phyloP scores from a whole-genome alignment of 768 basidiomycete species.

The Rossbeevera mucosa region DNA sequence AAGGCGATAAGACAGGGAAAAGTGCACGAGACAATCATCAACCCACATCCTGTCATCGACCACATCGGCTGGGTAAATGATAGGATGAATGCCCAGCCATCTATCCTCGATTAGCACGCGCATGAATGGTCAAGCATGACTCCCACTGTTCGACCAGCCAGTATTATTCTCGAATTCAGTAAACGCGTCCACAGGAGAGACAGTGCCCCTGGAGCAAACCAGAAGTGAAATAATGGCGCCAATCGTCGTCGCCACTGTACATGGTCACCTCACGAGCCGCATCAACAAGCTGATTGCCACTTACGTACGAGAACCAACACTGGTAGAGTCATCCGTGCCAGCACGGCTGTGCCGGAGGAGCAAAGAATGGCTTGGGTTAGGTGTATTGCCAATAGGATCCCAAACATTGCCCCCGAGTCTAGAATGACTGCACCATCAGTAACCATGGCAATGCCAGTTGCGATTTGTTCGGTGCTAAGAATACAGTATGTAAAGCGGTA shows the following conservation, averaged over 20 bases:
- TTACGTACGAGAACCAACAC: constrained; percentile 9
- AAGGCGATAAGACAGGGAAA: neutral
- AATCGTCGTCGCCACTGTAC: constrained; percentile 17
- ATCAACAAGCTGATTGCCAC: neutral
- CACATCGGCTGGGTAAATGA: constrained; percentile 28
- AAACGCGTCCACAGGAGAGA: constrained; percentile 17
- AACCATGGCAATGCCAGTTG: constrained; percentile 15
- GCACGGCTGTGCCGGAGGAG: constrained; percentile 15
- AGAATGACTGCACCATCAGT: constrained; percentile 16
- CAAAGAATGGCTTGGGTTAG: constrained; percentile 15
- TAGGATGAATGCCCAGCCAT: constrained; percentile 23
- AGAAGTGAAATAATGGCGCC: neutral
- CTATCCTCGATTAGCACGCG: constrained; percentile 2
- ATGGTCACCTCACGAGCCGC: neutral
- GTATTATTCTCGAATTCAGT: constrained; percentile 27
- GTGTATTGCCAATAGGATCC: constrained; percentile 18
- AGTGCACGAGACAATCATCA: neutral
- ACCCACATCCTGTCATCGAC: constrained; percentile 23
- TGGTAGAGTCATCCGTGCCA: constrained; percentile 18
- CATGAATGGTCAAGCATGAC: neutral
- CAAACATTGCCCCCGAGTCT: constrained; percentile 15
- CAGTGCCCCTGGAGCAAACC: constrained; percentile 14
- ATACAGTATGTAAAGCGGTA: neutral
- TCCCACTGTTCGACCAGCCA: constrained; percentile 19
- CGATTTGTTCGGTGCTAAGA: constrained; percentile 15